These are phyloP conservation scores for Dactylella cylindrospora DNA, from an alignment of 2,329 filamentous ascomycete species.

Conservation along the genomic window DNA sequence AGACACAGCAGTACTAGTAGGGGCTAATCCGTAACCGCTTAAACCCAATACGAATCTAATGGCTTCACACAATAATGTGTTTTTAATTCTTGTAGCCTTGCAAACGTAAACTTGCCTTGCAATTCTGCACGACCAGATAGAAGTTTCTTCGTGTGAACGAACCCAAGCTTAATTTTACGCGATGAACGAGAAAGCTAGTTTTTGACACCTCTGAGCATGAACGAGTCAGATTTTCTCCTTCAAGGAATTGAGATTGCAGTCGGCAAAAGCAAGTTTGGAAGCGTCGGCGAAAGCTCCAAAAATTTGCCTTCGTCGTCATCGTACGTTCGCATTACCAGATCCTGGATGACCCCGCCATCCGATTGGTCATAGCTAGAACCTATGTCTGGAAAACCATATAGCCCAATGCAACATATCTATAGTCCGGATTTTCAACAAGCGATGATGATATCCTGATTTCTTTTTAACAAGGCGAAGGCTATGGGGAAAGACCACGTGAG, in stretches of 20 bases:
- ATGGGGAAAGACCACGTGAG: conserved; percentile 7
- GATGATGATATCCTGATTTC: conserved; percentile 29
- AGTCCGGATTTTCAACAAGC: neutral
- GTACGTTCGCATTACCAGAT: conserved; percentile 15
- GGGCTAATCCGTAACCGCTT: too few species aligned
- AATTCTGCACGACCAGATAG: too few species aligned
- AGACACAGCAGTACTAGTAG: too few species aligned
- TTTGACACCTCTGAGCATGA: neutral
- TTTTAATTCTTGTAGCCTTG: too few species aligned
- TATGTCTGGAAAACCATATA: too few species aligned
- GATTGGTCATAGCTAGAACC: conserved; percentile 14
- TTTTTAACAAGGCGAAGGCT: neutral
- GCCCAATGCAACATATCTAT: too few species aligned
- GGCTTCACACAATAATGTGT: too few species aligned
- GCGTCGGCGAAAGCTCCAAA: neutral
- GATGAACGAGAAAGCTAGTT: neutral
- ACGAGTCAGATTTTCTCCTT: conserved; percentile 10
- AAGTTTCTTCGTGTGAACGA: too few species aligned
- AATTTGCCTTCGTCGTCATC: conserved; percentile 22
- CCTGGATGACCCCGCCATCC: neutral
- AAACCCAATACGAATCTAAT: too few species aligned
- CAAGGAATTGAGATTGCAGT: neutral
- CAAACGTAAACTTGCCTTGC: too few species aligned
- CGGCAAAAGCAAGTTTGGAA: neutral
- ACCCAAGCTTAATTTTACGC: neutral